Evolutionary conservation across 352 stramenopile genomes (phyloP), one percentile per base, ranked within the genome.

Genomic region (Phytopythium aichiense): DNA sequence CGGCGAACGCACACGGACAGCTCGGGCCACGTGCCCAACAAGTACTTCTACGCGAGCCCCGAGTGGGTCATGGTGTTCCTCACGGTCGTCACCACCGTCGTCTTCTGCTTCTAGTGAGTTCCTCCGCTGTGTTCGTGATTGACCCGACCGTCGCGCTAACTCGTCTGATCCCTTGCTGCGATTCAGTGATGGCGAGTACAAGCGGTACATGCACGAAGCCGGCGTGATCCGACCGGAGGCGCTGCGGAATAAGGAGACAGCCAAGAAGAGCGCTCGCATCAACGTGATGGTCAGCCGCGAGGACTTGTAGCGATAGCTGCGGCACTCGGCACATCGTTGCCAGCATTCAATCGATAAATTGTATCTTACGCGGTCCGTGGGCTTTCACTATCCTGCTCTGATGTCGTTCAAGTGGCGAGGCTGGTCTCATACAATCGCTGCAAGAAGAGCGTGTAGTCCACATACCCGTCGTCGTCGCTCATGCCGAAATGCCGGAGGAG

Each of bases 71-170:
- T 88, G 65, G 68, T 75, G 9, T 59, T 77, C 31, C 58, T 87
- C 51, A 64, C 80, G 2, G 48, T 71, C 4, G 3, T 75, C 23
- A 85, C 79, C 8, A 75, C 77, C 37, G 31, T 84, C 28, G 35
- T 77, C 7, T 86, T 91, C 63, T 80, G 68, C 63, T 80, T 78
- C 55, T 87, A 72, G 73, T 87, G 76, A 30, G 79, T 80, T 15
- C 51, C 2, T 15, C 38, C 15, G 0, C 6, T 18, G 2, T n/a
- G 13, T 0, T 50, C n/a, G 40, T 4, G 40, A 22, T 11, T 20
- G 16, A 45, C 9, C 40, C 16, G 16, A 45, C 0, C 40, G 16
- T 13, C 40, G 20, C 6, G 2, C 35, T 65, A 50, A 56, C 40
- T 45, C 22, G 45, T 63, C 2, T 53, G 33, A 18, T 65, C 22